These are phyloP conservation scores for Achaetomium macrosporum DNA, from an alignment of 2,329 filamentous ascomycete genomes.

Conservation along the genomic window DNA sequence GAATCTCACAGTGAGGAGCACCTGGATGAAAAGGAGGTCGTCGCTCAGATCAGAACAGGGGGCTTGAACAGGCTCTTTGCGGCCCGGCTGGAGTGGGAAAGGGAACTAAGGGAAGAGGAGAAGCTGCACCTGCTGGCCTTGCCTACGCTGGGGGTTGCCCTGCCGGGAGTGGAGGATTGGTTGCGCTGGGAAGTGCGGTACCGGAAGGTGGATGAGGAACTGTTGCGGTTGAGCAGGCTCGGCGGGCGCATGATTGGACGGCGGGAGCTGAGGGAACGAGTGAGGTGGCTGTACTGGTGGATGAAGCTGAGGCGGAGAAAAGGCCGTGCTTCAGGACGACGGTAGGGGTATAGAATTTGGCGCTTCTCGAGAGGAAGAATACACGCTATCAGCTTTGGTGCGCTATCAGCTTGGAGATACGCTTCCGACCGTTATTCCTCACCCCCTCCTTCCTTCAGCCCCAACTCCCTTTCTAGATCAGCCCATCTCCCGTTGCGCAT, in stretches of 20 bases:
- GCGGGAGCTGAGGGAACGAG: conserved; percentile 11
- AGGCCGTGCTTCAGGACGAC: not conserved
- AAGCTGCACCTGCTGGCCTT: conserved; percentile 44
- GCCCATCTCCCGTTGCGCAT: conserved; percentile 69
- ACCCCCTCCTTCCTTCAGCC: not conserved
- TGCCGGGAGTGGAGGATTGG: conserved; percentile 44
- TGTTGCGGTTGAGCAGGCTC: conserved; percentile 27
- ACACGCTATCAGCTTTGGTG: too few relatives aligned
- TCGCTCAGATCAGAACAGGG: not conserved
- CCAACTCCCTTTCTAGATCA: conserved; percentile 53
- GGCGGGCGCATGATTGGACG: conserved; percentile 1
- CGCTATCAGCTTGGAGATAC: too few relatives aligned
- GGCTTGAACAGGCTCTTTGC: not conserved
- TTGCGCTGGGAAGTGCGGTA: conserved; percentile 46
- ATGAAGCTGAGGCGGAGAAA: not conserved
- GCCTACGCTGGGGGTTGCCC: conserved; percentile 44
- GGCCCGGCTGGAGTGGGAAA: conserved; percentile 11
- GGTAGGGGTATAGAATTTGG: not conserved
- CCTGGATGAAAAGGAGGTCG: not conserved
- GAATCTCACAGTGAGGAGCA: not conserved
- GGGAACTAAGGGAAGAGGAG: not conserved
- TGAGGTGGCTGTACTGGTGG: conserved; percentile 11
- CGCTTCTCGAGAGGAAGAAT: too few relatives aligned
- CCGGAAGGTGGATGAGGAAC: conserved; percentile 40
- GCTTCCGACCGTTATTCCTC: too few relatives aligned